These are phyloP conservation scores for Arthrobotrys sinensis DNA, from an alignment of 2,329 filamentous ascomycete species.

Conservation along the genomic window DNA sequence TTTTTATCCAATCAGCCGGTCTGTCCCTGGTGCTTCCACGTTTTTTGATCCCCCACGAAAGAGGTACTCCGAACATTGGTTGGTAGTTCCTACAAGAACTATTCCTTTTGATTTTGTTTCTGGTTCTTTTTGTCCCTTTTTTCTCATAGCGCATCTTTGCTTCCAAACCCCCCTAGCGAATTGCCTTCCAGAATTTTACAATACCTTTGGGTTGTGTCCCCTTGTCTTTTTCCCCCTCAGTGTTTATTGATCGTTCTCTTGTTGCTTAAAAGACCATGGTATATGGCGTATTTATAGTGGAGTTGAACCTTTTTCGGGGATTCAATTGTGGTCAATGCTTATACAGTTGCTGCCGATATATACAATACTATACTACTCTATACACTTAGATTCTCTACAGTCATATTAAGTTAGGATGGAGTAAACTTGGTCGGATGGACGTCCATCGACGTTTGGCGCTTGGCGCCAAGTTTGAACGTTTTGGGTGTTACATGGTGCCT, in stretches of 20 bases:
- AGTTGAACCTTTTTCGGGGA: slow-evolving; percentile 32
- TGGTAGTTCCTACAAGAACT: slow-evolving; percentile 14
- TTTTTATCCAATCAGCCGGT: slow-evolving; percentile 46
- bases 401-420: not conserved
- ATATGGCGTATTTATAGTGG: slow-evolving; percentile 58
- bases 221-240: not conserved
- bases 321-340: slow-evolving; percentile 32
- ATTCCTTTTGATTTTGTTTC: slow-evolving; percentile 14
- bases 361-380: slow-evolving; percentile 14
- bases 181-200: slow-evolving; percentile 12
- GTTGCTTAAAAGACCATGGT: slow-evolving; percentile 59
- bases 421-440: not conserved
- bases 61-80: not conserved
- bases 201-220: slow-evolving; percentile 2
- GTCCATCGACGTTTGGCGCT: slow-evolving; percentile 25
- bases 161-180: not conserved
- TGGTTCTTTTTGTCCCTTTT: slow-evolving; percentile 1
- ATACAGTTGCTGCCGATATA: slow-evolving; percentile 43
- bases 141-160: slow-evolving; percentile 32
- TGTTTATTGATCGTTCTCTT: not conserved
- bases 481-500: slow-evolving; percentile 34
- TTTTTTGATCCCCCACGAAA: slow-evolving; percentile 30
- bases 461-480: slow-evolving; percentile 46
- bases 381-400: not conserved
- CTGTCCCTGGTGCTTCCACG: slow-evolving; percentile 23